Evolutionary conservation across 192 early-diverging fungal genomes (phyloP), one percentile per base, ranked within the genome.

Genomic region (Bifiguratus adelaidae): DNA sequence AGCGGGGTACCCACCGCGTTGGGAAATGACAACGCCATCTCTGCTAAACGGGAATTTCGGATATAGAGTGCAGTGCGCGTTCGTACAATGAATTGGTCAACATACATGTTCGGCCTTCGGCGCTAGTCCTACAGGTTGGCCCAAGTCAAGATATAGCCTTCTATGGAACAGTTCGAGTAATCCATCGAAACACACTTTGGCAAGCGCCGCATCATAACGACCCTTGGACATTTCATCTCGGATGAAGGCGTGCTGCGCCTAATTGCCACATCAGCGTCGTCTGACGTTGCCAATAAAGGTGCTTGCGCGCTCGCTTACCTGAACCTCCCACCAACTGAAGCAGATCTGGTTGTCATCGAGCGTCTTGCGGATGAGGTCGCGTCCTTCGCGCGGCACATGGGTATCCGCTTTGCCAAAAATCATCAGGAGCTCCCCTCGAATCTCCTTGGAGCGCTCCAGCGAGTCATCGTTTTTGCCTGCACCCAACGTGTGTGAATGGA

Each of bases 191-290:
- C 75, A 74, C 28, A 73, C 65, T 28, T 67, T 67, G 12, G 77
- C 51, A 41, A 78, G 47, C 21, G 77, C 73, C 7, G 80, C 65
- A 47, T 82, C 80, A 44, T 80, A 82, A 26, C 80, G 52, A 18
- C 75, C 77, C 46, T 82, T 82, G 49, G 55, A 60, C 27, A 74
- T 41, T 43, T 80, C 76, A 53, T 82, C 80, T 11, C 80, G 61
- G 38, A 82, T 78, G 47, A 78, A 82, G 15, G 80, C 80, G 50
- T 82, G 80, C 49, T 80, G 77, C 16, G 68, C 73, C 35, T 63
- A n/a, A 4, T 4, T 40, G 16, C 37, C n/a, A 4, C 37, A 40
- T n/a, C 37, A 7, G 5, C 16, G 4, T 12, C 4, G 22, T 20
- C 37, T n/a, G n/a, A n/a, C n/a, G n/a, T n/a, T n/a, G n/a, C n/a